Evolutionary conservation across 2,329 filamentous ascomycete genomes (phyloP).

Genomic region (Tympanopsis confertula): DNA sequence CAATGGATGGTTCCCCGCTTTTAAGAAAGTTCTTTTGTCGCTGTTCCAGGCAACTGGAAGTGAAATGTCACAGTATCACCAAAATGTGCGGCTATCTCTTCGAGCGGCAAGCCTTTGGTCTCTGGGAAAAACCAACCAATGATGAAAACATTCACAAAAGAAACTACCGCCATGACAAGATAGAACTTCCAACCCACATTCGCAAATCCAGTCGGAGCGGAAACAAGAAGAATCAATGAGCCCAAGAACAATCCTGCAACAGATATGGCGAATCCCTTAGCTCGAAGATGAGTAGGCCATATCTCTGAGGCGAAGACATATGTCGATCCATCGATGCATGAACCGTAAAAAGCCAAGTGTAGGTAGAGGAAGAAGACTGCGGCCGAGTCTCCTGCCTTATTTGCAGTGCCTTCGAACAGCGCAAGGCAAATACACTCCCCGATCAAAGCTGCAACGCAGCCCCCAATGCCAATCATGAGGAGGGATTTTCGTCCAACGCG

Average conservation of each 20-base stretch:
- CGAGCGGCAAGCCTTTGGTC: not conserved
- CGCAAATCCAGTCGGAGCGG: not conserved
- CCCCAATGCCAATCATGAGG: conserved; percentile 4
- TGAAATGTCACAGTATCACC: no score
- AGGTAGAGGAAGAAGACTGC: not conserved
- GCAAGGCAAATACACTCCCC: not conserved
- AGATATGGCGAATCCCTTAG: not conserved
- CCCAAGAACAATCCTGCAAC: not conserved
- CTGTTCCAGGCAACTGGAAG: no score
- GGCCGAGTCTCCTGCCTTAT: not conserved
- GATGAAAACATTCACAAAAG: not conserved
- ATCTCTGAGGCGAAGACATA: not conserved
- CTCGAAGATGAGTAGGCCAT: not conserved
- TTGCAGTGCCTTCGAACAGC: not conserved
- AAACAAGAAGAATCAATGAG: not conserved
- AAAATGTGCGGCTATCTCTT: not conserved
- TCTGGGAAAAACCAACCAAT: not conserved
- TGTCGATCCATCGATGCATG: no score
- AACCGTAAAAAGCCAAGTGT: no score
- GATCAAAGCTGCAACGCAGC: not conserved
- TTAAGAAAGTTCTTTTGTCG: no score
- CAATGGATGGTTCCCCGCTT: no score
- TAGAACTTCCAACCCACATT: not conserved
- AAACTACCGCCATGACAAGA: not conserved
- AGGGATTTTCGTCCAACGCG: conserved; percentile 5